Percentiles rank a stretch among this genome's conserved stretches.
These are phyloP conservation scores for Leishmania aethiopica DNA, from an alignment of 208 protist genomes.

Conservation along the genomic window DNA sequence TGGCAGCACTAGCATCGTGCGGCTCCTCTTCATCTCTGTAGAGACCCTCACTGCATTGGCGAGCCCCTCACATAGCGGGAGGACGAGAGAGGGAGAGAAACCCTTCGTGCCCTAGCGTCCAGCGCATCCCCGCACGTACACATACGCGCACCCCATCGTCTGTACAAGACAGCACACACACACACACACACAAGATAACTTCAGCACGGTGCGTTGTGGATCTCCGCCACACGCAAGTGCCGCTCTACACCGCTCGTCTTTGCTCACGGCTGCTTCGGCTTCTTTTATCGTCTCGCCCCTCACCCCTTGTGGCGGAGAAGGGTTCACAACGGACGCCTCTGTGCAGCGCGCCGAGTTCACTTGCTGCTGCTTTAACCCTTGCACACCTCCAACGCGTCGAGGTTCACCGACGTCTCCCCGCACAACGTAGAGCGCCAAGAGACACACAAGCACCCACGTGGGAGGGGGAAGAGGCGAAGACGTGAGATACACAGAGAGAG, in stretches of 20 bases:
- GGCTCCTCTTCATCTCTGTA: not conserved
- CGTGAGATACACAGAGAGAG: not conserved
- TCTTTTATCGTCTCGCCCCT: not conserved
- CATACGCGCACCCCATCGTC: no score
- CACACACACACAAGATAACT: no score
- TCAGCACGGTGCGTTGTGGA: not conserved
- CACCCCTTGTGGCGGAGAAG: not conserved
- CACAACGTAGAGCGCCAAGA: not conserved
- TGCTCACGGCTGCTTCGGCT: not conserved
- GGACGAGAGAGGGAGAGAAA: not conserved
- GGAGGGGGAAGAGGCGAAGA: no score
- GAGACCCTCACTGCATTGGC: not conserved
- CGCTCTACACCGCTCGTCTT: not conserved
- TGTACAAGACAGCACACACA: no score
- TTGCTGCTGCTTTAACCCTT: not conserved
- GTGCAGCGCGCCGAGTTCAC: not conserved
- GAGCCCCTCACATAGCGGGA: not conserved
- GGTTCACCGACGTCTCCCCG: not conserved
- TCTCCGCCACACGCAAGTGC: not conserved
- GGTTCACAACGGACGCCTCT: not conserved
- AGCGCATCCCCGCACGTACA: not conserved
- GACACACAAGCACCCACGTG: not conserved
- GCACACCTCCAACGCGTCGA: not conserved
- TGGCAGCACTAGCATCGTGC: not conserved
- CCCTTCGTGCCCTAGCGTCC: not conserved